Base-by-base conservation (phyloP, 73 alveolate genomes). In the Uronychia setigera region DNA sequence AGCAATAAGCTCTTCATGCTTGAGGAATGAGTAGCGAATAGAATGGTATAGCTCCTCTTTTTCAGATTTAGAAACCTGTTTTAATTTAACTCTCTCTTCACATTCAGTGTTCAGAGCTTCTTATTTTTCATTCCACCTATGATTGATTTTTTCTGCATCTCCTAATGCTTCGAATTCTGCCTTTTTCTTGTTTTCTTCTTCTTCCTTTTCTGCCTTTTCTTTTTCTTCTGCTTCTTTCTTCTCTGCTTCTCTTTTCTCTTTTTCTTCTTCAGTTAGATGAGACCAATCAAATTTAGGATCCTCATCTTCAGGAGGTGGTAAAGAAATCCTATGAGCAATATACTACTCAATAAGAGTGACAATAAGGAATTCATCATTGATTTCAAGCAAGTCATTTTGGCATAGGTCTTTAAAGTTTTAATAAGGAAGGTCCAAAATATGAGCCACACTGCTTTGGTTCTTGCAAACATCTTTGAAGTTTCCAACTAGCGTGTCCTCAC, bases 61-160 rank as follows among this genome's bases (percentile, higher is more conserved):
- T 30, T 90, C 77, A 1, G 5, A 87, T 29, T 83, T 74, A 35
- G 60, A 85, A 9, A 90, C 82, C 60, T 78, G 80, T 35, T 46
- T 78, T 1, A 79, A 67, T 19, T n/a, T 60, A 5, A 86, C 80
- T 32, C 75, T 58, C 30, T 79, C 87, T 29, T n/a, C 28, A 32
- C 59, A 60, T 29, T 31, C 76, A 25, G 27, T 34, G 11, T 74
- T 29, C 26, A 81, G 25, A 9, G 32, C 75, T 26, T 79, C 80
- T 25, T 46, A 91, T 74, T 85, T 80, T 9, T 86, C 76, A 33
- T 35, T 79, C 13, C 59, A 5, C 29, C 26, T 26, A 77, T 11
- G 19, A 46, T 46, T 86, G 84, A 80, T 46, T 92, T 97, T 94
- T 46, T 94, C 96, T 88, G 83, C 81, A 88, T 94, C 97, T 58